Base-by-base conservation (phyloP, 75 land plant genomes). In the Pinus albicaulis region DNA sequence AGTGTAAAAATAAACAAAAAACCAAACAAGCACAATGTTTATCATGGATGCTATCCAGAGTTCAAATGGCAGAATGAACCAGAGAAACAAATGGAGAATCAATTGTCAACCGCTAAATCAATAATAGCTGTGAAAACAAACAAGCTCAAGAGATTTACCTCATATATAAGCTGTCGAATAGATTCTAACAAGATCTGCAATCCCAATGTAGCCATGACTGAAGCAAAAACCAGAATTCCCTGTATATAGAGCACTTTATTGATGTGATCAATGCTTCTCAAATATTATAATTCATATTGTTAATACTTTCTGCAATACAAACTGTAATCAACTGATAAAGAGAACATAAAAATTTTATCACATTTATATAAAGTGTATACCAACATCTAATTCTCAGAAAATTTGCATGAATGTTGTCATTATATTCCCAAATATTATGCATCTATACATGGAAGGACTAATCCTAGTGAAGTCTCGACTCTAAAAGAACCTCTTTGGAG, bases 201-300 rank as follows among this genome's bases (percentile, higher is more conserved):
- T 63, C 98, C 98, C 55, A 95, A 83, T 69, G 98, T 95, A 57
- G 97, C 97, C 98, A 95, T 95, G 20, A 93, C 98, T 28, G 98
- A 93, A 53, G 98, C 96, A 90, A 95, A 95, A 31, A 93, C 98
- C 59, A 95, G 82, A 75, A 95, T 93, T 26, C 98, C 98, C 98
- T 95, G 93, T 73, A 86, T 22, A 68, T 38, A 36, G 71, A 68
- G 14, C 71, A 68, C 17, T 68, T 41, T 36, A 41, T 19, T n/a
- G n/a, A 41, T 41, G 53, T 1, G 48, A 68, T 38, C 52, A 68
- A 38, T 44, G 48, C 53, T 38, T 10, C 11, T 3, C 8, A 8
- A 41, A 68, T 68, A 12, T 41, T n/a, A 19, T 2, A 41, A 36
- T 34, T 64, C n/a, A 8, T 8, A n/a, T 10, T 68, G 34, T 68